A percentile compares a stretch with the other conserved stretches of the same genome.
phyloP scores from a whole-genome alignment of 176 grass and related monocot species.

The Carex myosuroides region DNA sequence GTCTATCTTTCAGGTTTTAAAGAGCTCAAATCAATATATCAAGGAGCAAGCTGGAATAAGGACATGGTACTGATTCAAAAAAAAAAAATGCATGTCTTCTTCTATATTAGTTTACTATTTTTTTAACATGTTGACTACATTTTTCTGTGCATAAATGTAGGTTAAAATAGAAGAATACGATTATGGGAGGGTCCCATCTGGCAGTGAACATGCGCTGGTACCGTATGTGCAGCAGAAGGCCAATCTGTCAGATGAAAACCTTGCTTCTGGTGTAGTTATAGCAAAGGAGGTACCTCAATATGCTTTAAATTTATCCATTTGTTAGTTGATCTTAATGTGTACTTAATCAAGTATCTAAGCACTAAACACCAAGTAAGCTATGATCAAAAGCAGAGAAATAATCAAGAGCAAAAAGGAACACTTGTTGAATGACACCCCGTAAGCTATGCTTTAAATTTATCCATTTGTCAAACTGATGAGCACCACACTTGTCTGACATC shows the following conservation, averaged over 20 bases:
- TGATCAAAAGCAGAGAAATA: neutral
- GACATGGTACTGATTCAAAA: neutral
- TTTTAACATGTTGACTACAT: neutral
- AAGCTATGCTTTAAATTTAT: too few relatives aligned
- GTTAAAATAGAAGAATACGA: neutral
- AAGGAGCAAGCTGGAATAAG: neutral
- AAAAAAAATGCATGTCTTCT: neutral
- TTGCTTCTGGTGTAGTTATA: neutral
- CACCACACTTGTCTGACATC: neutral
- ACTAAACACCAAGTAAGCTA: neutral
- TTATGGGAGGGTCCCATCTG: neutral
- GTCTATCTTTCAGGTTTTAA: neutral
- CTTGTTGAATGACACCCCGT: too few relatives aligned
- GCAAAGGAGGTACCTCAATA: neutral
- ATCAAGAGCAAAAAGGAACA: neutral
- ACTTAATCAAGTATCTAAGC: neutral
- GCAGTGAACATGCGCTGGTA: neutral
- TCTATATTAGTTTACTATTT: neutral
- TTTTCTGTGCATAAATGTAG: neutral
- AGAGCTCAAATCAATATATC: neutral
- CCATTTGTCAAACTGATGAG: neutral
- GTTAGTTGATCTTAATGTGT: too few relatives aligned
- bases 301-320: too few relatives aligned
- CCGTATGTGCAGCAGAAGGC: neutral
- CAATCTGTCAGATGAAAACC: neutral